Evolutionary conservation across 2,329 filamentous ascomycete species (phyloP), one percentile per base, ranked within the genome.

Genomic region (Capronia americana): DNA sequence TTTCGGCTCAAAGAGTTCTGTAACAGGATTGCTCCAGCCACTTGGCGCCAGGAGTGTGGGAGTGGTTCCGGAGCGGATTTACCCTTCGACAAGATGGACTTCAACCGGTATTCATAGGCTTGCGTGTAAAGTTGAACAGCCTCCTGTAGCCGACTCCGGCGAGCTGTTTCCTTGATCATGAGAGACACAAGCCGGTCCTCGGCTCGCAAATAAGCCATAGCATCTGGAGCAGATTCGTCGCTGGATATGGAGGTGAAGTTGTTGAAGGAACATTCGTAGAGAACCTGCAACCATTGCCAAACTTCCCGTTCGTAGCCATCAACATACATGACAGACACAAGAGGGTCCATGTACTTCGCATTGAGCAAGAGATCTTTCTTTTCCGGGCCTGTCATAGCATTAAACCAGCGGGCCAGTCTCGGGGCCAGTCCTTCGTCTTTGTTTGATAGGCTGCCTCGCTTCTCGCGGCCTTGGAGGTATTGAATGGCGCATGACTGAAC

Each of bases 21-120:
- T 34, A 71, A 70, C 10, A 73, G 71, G 66, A 24, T 73, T 71
- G 61, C 71, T 71, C 44, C 79, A 57, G 66, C 73, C 68, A 66
- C 65, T 64, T 20, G 72, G 73, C 30, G 73, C 70, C 53, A 61
- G 12, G 44, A 61, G 24, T 46, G 61, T 32, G 30, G 69, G 51
- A 51, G 53, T 10, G 63, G 63, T 46, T 57, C 46, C 10, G 58
- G 51, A 3, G 38, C 44, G 24, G 57, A 20, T 20, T 55, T 44
- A 3, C 23, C 54, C 23, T 55, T 55, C 57, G 59, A 7, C 66
- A 70, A 38, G 70, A 68, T 72, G 74, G 46, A 72, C 69, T 62
- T 73, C 20, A 44, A 34, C 11, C 66, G 67, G 38, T 73, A 71
- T 32, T 63, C 54, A 38, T 58, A 67, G 10, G 70, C 70, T 17